Evolutionary conservation across 2,329 filamentous ascomycete genomes (phyloP), one percentile per base, ranked within the genome.

Genomic region (Cordyceps javanica): DNA sequence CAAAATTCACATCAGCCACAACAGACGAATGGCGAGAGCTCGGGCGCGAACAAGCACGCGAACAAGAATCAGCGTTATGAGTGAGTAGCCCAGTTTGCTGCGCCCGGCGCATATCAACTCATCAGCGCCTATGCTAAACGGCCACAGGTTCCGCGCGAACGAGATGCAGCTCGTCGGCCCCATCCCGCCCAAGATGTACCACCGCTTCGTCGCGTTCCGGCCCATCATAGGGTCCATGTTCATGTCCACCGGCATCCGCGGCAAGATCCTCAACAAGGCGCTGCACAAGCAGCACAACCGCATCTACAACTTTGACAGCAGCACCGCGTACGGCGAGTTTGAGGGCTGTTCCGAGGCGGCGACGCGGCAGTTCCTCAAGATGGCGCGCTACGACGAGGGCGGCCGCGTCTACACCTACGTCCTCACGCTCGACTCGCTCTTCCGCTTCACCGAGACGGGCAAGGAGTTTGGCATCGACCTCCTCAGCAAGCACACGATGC

Each of bases 381-480:
- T 97, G 66, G 88, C 86, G 0, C 91, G 96, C 66, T 93, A 88
- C 68, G 91, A 93, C 66, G 83, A 94, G 65, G 92, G 91, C 19
- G 88, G 89, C 1, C 85, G 91, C 13, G 84, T 95, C 58, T 97
- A 94, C 68, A 97, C 93, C 23, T 97, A 97, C 65, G 87, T 97
- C 26, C 77, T 97, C 23, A 96, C 91, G 0, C 80, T 97, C 7
- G 93, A 97, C 67, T 89, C 88, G 5, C 79, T 93, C 55, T 82
- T 95, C 68, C 87, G 91, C 46, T 97, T 97, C 73, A 97, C 93
- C 1, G 93, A 97, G 72, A 97, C 93, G 0, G 93, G 93, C 30
- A 94, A 94, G 65, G 92, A 97, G 66, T 97, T 97, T 60, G 91
- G 92, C 54, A 91, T 97, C 66, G 93, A 97, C 73, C 78, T 97